Percentiles rank a stretch among this genome's conserved stretches.
These are phyloP conservation scores for Diaporthe amygdali DNA, from an alignment of 2,329 filamentous ascomycete genomes.

Conservation along the genomic window DNA sequence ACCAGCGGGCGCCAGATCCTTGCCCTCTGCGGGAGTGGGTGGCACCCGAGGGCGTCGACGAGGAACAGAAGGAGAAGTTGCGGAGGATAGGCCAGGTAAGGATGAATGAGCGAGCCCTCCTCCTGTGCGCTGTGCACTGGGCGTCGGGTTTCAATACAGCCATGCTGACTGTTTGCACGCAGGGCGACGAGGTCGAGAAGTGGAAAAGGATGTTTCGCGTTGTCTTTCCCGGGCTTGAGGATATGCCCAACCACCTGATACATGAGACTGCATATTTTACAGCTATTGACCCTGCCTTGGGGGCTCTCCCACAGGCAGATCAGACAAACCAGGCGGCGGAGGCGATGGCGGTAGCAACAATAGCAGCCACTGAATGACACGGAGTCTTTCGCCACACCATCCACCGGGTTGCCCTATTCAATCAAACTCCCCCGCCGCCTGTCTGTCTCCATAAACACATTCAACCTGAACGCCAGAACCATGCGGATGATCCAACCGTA, in stretches of 20 bases:
- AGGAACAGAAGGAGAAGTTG: constrained; percentile 39
- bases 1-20: constrained; percentile 30
- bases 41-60: constrained; percentile 51
- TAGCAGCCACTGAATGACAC: background rate
- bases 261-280: constrained; percentile 7
- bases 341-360: background rate
- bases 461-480: background rate
- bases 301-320: background rate
- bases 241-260: background rate
- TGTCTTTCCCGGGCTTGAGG: constrained; percentile 16
- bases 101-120: constrained; percentile 17
- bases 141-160: background rate
- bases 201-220: constrained; percentile 23
- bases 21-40: constrained; percentile 51
- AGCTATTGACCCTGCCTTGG: constrained; percentile 19
- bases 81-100: constrained; percentile 28
- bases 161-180: background rate
- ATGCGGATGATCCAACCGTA: background rate
- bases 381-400: background rate
- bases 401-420: background rate
- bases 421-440: background rate
- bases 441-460: background rate
- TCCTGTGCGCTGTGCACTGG: background rate
- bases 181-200: constrained; percentile 21
- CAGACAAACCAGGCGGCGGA: background rate